phyloP scores from a whole-genome alignment of 2,329 filamentous ascomycete genomes.

The Blastomyces emzantsi region DNA sequence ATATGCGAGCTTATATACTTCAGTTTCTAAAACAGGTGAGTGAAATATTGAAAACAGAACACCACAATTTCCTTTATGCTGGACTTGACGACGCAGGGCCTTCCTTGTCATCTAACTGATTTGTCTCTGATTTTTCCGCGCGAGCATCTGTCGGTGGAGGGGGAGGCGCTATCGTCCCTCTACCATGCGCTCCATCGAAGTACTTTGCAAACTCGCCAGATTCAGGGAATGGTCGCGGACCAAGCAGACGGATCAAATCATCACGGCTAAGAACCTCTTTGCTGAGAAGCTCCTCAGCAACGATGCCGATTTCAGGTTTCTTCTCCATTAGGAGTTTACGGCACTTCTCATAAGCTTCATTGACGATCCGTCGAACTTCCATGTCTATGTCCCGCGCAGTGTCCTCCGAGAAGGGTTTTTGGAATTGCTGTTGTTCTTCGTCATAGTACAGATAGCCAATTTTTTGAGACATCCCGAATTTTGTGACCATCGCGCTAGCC shows the following conservation, averaged over 20 bases:
- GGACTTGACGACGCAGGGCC: conserved; percentile 2
- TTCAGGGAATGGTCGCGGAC: conserved; percentile 75
- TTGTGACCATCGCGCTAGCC: conserved; percentile 97
- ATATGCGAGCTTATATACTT: conserved; percentile 1
- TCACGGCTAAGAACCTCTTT: conserved; percentile 90
- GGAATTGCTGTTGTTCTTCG: conserved; percentile 67
- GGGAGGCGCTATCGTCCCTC: conserved; percentile 24
- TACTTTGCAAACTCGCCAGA: conserved; percentile 88
- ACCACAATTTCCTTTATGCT: conserved; percentile 2
- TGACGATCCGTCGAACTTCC: conserved; percentile 85
- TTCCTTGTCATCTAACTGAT: conserved; percentile 3
- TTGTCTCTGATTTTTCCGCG: conserved; percentile 4
- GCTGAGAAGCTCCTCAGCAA: conserved; percentile 83
- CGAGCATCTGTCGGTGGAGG: conserved; percentile 13
- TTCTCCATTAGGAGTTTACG: conserved; percentile 71
- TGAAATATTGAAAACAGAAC: conserved; percentile 1
- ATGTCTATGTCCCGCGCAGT: conserved; percentile 86
- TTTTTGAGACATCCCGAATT: conserved; percentile 96
- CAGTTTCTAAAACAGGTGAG: neutral
- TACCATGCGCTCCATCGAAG: conserved; percentile 52
- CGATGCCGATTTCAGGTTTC: conserved; percentile 77
- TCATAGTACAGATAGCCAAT: conserved; percentile 90
- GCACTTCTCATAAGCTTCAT: conserved; percentile 88
- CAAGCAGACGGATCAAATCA: conserved; percentile 82
- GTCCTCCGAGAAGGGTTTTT: conserved; percentile 93